Evolutionary conservation across 805 yeast genomes (phyloP), one percentile per base, ranked within the genome.

Genomic region (Vanderwaltozyma yarrowii): DNA sequence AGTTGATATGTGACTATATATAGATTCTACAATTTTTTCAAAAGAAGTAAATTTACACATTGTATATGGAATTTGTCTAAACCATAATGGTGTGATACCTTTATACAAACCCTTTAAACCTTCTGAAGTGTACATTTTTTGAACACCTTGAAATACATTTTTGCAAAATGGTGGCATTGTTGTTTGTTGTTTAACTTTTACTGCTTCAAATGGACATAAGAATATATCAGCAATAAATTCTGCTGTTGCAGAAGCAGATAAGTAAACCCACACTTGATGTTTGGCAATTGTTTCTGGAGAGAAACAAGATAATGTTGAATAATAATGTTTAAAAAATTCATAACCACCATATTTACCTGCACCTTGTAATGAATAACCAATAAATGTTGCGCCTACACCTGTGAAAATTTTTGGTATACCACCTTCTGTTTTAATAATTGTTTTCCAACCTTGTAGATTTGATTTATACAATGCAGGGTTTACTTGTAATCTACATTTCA

Each of bases 291-390:
- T 40, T 37, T 75, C 77, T 30, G 72, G 74, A 29, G 45, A 76
- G 74, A 39, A 71, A 72, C 34, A 95, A 92, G 36, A 80, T 71
- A 23, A 74, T 40, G 52, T 76, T 74, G 79, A 64, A 62, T 87
- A 89, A 41, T 73, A 69, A 64, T 81, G 76, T 66, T 89, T 89
- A 74, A 89, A 89, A 52, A 68, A 72, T 64, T 89, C 97, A 65
- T 92, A 89, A 60, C 87, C 78, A 23, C 98, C 98, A 64, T 89
- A 89, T 64, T 89, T 89, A 52, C 96, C 95, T 35, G 95, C 95
- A 53, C 98, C 97, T 66, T 89, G 98, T 54, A 88, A 67, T 7
- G 96, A 81, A 65, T 92, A 89, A 18, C 97, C 97, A 43, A 88
- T 70, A 44, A 81, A 75, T 3, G 97, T 92, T 35, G 97, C 96